phyloP scores from a whole-genome alignment of 495 filamentous ascomycete species.

The Sphaerosporella brunnea region DNA sequence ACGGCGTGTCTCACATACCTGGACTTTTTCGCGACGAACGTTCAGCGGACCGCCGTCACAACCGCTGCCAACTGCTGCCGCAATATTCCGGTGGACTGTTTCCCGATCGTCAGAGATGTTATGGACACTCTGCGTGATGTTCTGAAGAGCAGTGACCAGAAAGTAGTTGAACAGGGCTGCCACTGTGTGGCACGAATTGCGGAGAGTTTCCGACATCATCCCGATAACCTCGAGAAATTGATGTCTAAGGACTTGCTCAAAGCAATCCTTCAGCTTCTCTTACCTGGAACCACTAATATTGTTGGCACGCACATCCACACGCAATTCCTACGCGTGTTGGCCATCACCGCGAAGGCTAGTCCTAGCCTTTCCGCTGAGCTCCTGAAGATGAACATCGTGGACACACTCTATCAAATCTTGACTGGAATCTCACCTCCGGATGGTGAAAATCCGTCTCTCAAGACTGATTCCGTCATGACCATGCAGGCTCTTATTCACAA shows the following conservation, averaged over 20 bases:
- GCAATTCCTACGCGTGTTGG: slow-evolving; percentile 79
- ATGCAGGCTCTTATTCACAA: slow-evolving; percentile 97
- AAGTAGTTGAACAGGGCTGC: slow-evolving; percentile 91
- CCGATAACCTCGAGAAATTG: slow-evolving; percentile 76
- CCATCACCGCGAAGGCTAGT: slow-evolving; percentile 74
- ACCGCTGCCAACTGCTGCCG: slow-evolving; percentile 97
- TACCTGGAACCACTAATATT: slow-evolving; percentile 88
- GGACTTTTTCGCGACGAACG: slow-evolving; percentile 95
- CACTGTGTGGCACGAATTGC: slow-evolving; percentile 93
- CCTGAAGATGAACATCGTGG: slow-evolving; percentile 91
- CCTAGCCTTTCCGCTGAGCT: slow-evolving; percentile 73
- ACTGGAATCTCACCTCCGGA: slow-evolving; percentile 86
- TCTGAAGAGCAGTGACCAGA: slow-evolving; percentile 77
- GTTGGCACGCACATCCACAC: slow-evolving; percentile 94
- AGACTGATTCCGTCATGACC: slow-evolving; percentile 91
- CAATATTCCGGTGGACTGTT: slow-evolving; percentile 85
- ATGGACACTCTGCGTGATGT: slow-evolving; percentile 91
- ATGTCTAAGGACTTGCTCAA: slow-evolving; percentile 71
- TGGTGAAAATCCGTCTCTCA: slow-evolving; percentile 63
- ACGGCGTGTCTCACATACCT: slow-evolving; percentile 85
- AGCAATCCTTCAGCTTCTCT: slow-evolving; percentile 71
- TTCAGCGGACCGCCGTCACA: slow-evolving; percentile 87
- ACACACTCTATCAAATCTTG: slow-evolving; percentile 93
- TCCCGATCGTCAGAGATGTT: slow-evolving; percentile 69
- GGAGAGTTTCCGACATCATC: slow-evolving; percentile 80